phyloP scores from a whole-genome alignment of 1,139 yeast species.

The Protomyces arabidopsidicola region DNA sequence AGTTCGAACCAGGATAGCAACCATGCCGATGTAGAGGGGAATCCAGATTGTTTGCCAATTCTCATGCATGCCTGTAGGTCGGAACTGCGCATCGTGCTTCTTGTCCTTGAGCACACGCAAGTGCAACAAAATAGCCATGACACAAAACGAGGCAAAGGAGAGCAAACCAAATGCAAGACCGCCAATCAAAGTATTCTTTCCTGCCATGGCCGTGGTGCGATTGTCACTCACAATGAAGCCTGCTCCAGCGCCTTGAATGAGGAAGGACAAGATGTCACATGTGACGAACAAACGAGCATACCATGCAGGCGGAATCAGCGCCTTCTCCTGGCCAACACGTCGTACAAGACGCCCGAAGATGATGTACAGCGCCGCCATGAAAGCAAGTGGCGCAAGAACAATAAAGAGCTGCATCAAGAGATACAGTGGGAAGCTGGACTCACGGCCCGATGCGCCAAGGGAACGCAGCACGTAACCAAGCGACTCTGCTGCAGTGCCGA shows the following conservation, averaged over 20 bases:
- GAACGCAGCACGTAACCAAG: constrained; percentile 20
- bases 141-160: constrained; percentile 41
- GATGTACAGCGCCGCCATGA: constrained; percentile 22
- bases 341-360: constrained; percentile 21
- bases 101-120: neutral
- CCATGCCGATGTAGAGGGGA: constrained; percentile 38
- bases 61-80: neutral
- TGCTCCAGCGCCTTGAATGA: constrained; percentile 47
- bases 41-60: constrained; percentile 26
- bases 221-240: constrained; percentile 39
- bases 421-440: constrained; percentile 4
- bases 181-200: constrained; percentile 34
- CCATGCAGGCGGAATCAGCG: neutral
- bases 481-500: constrained; percentile 9
- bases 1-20: constrained; percentile 45
- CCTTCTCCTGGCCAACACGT: neutral
- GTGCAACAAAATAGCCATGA: constrained; percentile 30
- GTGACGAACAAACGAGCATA: constrained; percentile 40
- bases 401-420: constrained; percentile 20
- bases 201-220: constrained; percentile 25
- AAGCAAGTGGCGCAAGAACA: constrained; percentile 22
- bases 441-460: constrained; percentile 6
- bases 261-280: constrained; percentile 46
- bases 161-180: constrained; percentile 42
- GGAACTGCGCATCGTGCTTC: neutral